phyloP scores from a whole-genome alignment of 75 land plant species.

The Pseudotsuga menziesii region DNA sequence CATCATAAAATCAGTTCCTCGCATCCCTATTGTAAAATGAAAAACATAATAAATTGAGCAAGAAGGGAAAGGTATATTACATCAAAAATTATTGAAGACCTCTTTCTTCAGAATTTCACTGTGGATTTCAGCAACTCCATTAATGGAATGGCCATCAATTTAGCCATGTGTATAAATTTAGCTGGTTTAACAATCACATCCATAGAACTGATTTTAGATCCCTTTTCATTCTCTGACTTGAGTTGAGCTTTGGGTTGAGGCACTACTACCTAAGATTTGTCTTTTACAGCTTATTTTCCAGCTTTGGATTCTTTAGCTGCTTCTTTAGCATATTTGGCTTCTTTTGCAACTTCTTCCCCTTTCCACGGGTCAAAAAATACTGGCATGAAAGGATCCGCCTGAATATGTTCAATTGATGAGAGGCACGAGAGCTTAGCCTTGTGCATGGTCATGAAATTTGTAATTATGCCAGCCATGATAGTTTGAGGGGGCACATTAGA shows the following conservation, averaged over 20 bases:
- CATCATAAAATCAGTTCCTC: background rate
- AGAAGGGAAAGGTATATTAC: too few relatives aligned
- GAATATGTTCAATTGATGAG: too few relatives aligned
- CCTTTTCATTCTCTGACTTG: background rate
- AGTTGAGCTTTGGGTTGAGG: constrained; percentile 9
- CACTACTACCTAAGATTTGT: constrained; percentile 22
- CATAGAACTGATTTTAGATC: too few relatives aligned
- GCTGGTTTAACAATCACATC: too few relatives aligned
- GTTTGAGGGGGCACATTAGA: too few relatives aligned
- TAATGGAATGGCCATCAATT: constrained; percentile 93
- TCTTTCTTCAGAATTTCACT: constrained; percentile 92
- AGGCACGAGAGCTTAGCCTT: too few relatives aligned
- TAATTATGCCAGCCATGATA: too few relatives aligned
- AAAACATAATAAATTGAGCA: too few relatives aligned
- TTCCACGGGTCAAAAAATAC: too few relatives aligned
- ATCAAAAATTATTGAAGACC: constrained; percentile 88
- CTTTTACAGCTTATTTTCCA: constrained; percentile 14
- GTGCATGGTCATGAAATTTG: too few relatives aligned
- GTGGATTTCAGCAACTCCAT: constrained; percentile 98
- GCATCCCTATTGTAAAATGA: background rate
- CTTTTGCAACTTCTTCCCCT: constrained; percentile 4
- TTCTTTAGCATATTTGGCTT: background rate
- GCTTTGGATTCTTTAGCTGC: constrained; percentile 10
- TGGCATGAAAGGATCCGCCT: too few relatives aligned
- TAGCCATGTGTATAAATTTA: constrained; percentile 90